Evolutionary conservation across 2,329 filamentous ascomycete species (phyloP).

Genomic region (Bipolaris victoriae): DNA sequence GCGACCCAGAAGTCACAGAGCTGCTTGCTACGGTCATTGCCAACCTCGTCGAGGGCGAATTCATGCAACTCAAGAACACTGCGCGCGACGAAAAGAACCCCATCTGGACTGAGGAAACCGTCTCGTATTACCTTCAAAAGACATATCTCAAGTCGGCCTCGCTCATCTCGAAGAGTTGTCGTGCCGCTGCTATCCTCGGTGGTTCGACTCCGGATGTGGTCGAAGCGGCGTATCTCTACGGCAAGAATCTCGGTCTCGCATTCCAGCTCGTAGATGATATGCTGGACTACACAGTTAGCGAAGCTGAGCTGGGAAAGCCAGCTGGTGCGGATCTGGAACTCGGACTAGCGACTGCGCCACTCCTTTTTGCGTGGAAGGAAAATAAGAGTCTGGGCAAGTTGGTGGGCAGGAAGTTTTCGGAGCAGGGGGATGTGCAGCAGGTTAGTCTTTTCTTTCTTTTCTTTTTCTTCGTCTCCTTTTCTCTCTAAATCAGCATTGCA

Average conservation of each 20-base stretch:
- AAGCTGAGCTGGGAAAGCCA: constrained; percentile 87
- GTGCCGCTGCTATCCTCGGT: constrained; percentile 85
- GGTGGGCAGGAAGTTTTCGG: constrained; percentile 87
- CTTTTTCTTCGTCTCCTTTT: neutral
- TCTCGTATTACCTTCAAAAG: constrained; percentile 95
- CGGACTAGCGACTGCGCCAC: constrained; percentile 88
- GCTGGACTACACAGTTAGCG: constrained; percentile 91
- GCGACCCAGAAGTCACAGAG: constrained; percentile 94
- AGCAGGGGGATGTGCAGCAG: constrained; percentile 81
- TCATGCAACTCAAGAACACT: constrained; percentile 99
- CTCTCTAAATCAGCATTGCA: too few relatives aligned
- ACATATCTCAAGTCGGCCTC: constrained; percentile 97
- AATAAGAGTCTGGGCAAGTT: constrained; percentile 82
- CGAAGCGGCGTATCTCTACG: constrained; percentile 89
- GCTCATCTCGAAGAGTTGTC: constrained; percentile 93
- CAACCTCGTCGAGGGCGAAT: constrained; percentile 96
- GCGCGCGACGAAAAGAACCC: constrained; percentile 84
- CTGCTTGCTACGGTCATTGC: constrained; percentile 95
- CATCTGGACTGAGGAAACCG: constrained; percentile 83
- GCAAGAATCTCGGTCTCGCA: constrained; percentile 89
- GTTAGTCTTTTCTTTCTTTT: constrained; percentile 59
- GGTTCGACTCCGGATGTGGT: constrained; percentile 78
- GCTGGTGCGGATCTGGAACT: constrained; percentile 93
- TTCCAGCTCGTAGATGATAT: constrained; percentile 99
- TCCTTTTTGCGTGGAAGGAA: constrained; percentile 94